Evolutionary conservation across 1,284 basidiomycete species (phyloP).

Genomic region (Fomitopsis schrenkii): DNA sequence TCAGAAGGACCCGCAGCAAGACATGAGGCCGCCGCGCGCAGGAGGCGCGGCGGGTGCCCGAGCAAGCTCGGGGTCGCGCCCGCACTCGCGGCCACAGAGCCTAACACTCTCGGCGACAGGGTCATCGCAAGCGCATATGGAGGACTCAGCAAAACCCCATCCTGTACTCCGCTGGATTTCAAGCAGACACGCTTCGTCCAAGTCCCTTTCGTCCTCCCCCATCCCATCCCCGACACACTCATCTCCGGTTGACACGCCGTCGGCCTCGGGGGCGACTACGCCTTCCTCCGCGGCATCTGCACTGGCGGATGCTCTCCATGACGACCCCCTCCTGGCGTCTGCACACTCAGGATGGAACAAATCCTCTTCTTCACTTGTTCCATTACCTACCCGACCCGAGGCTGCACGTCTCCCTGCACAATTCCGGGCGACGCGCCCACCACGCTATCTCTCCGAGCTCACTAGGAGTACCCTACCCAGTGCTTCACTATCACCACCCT

Average conservation of each 20-base stretch:
- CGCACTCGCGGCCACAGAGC: constrained; percentile 3
- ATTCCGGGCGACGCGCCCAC: constrained; percentile 39
- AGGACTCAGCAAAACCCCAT: constrained; percentile 7
- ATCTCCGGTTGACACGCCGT: constrained; percentile 20
- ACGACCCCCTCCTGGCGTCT: constrained; percentile 28
- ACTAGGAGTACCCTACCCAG: constrained; percentile 64
- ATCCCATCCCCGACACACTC: constrained; percentile 22
- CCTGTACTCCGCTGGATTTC: constrained; percentile 52
- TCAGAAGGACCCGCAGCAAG: background rate
- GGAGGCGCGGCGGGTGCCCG: background rate
- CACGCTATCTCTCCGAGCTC: constrained; percentile 57
- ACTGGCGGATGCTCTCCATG: constrained; percentile 37
- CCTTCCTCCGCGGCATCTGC: constrained; percentile 25
- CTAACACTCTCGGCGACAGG: constrained; percentile 10
- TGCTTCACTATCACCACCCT: constrained; percentile 43
- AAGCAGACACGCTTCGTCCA: constrained; percentile 21
- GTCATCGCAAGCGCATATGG: constrained; percentile 10
- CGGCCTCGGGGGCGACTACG: constrained; percentile 18
- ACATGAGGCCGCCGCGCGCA: constrained; percentile 19
- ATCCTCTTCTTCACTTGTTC: constrained; percentile 9
- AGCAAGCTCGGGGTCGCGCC: background rate
- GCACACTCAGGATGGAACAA: constrained; percentile 16
- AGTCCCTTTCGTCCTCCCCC: constrained; percentile 19
- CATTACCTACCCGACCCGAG: constrained; percentile 36
- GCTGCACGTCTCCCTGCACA: constrained; percentile 42